These are phyloP conservation scores for Lumnitzera littorea DNA, from an alignment of 345 rosid species.

Conservation along the genomic window DNA sequence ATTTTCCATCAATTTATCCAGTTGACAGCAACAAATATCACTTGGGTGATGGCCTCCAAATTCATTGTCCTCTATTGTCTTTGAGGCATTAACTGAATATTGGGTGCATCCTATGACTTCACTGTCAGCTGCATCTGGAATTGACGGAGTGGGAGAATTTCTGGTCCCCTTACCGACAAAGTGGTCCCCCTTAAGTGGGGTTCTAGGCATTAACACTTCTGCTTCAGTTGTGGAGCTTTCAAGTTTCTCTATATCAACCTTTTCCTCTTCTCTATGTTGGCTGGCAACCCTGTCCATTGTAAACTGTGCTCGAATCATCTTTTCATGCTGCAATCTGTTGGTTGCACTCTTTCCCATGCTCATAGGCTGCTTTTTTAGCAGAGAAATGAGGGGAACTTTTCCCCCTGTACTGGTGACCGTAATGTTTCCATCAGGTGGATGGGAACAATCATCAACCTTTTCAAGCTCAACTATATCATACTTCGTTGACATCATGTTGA, in stretches of 20 bases:
- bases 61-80: slow-evolving; percentile 5
- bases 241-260: slow-evolving; percentile 7
- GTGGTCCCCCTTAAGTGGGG: too few species aligned
- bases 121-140: too few species aligned
- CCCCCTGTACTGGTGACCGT: slow-evolving; percentile 20
- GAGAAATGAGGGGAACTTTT: slow-evolving; percentile 23
- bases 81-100: slow-evolving; percentile 16
- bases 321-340: slow-evolving; percentile 13
- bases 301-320: slow-evolving; percentile 7
- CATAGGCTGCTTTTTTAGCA: slow-evolving; percentile 14
- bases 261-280: slow-evolving; percentile 11
- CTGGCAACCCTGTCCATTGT: slow-evolving; percentile 10
- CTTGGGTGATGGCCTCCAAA: background rate
- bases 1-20: too few species aligned
- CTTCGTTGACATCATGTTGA: slow-evolving; percentile 7
- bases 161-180: too few species aligned
- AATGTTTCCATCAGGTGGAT: slow-evolving; percentile 22
- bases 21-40: background rate
- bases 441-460: slow-evolving; percentile 44
- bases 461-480: slow-evolving; percentile 18
- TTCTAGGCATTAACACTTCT: background rate
- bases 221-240: slow-evolving; percentile 19
- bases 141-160: too few species aligned
- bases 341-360: background rate
- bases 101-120: slow-evolving; percentile 14